These are phyloP conservation scores for Spencermartinsiella europaea DNA, from an alignment of 805 yeast genomes.

Conservation along the genomic window DNA sequence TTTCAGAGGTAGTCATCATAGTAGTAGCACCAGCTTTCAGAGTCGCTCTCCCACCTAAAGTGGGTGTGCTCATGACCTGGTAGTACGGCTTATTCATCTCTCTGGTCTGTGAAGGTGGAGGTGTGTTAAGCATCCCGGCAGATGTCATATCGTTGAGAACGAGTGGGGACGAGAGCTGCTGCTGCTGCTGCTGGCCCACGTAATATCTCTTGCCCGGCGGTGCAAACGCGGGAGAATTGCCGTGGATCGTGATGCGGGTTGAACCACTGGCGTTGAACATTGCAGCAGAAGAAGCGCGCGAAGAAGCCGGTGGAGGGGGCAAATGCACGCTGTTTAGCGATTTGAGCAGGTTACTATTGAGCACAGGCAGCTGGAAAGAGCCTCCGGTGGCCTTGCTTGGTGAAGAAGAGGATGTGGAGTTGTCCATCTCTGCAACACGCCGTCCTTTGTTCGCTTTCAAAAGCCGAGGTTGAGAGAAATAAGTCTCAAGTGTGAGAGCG, in stretches of 20 bases:
- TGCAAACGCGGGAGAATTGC: slow-evolving; percentile 4
- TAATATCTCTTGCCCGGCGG: slow-evolving; percentile 1
- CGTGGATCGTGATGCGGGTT: slow-evolving; percentile 9
- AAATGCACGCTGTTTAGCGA: slow-evolving; percentile 38
- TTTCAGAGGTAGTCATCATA: background rate
- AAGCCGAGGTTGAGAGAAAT: too few relatives aligned
- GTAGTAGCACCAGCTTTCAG: background rate
- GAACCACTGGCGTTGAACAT: background rate
- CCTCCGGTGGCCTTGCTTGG: background rate
- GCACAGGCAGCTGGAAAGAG: slow-evolving; percentile 6
- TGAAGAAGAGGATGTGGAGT: background rate
- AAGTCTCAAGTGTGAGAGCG: too few relatives aligned
- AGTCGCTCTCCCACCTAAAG: slow-evolving; percentile 1
- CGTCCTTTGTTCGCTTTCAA: too few relatives aligned
- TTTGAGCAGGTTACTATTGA: slow-evolving; percentile 29
- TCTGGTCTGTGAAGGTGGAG: slow-evolving; percentile 20
- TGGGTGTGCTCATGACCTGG: background rate
- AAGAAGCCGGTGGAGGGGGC: slow-evolving; percentile 37
- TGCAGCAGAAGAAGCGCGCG: slow-evolving; percentile 8
- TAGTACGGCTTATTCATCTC: background rate
- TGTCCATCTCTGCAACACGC: background rate
- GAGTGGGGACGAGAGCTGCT: slow-evolving; percentile 1
- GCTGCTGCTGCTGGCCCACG: background rate
- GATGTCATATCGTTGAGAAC: slow-evolving; percentile 2
- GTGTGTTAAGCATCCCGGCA: slow-evolving; percentile 18